phyloP scores from a whole-genome alignment of 768 basidiomycete genomes.

The Tylopilus plumbeoviolaceoides region DNA sequence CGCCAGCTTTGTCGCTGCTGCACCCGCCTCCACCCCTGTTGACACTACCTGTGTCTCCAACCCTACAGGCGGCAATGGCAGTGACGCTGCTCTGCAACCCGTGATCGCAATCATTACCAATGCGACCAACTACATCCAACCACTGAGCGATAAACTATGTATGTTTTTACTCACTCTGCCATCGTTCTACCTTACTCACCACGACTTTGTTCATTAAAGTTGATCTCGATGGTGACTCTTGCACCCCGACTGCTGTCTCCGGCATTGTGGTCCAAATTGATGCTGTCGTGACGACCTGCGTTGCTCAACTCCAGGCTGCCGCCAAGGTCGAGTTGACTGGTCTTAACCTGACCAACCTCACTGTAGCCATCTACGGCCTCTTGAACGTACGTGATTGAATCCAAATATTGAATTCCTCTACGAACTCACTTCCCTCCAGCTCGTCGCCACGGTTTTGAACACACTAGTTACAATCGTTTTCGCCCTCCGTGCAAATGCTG shows the following conservation, averaged over 20 bases:
- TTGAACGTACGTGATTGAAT: not conserved
- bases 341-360: conserved; percentile 7
- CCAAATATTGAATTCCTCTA: too few species aligned
- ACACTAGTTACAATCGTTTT: conserved; percentile 4
- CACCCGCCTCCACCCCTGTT: conserved; percentile 1
- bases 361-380: not conserved
- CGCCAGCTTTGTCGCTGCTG: conserved; percentile 18
- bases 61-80: conserved; percentile 1
- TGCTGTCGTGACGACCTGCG: conserved; percentile 7
- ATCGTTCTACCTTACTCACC: not conserved
- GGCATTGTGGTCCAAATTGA: conserved; percentile 9
- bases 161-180: not conserved
- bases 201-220: not conserved
- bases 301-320: conserved; percentile 7
- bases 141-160: conserved; percentile 7
- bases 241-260: conserved; percentile 6
- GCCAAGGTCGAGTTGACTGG: conserved; percentile 5
- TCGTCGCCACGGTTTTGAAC: conserved; percentile 4
- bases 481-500: not conserved
- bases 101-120: conserved; percentile 12
- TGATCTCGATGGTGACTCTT: not conserved
- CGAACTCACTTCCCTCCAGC: not conserved
- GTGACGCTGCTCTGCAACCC: conserved; percentile 8
- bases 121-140: conserved; percentile 3
- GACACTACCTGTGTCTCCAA: conserved; percentile 4